Conservation (phyloP, 257 asterid genomes). For the Echium plantagineum region DNA sequence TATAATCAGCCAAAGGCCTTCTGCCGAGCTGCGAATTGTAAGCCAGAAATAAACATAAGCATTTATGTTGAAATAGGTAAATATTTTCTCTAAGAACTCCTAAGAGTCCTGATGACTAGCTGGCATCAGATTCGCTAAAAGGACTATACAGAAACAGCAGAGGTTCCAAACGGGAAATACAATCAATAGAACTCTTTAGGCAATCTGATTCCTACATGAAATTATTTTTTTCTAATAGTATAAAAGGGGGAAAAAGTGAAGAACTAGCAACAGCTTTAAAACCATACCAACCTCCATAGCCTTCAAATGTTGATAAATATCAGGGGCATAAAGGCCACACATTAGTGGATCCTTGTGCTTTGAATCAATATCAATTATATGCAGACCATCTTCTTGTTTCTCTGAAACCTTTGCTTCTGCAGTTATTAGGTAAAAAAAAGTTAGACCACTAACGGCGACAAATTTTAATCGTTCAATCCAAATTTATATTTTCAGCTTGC, state of each 20-base stretch:
- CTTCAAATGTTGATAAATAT: slow-evolving; percentile 50
- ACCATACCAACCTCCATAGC: slow-evolving; percentile 59
- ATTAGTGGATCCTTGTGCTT: slow-evolving; percentile 68
- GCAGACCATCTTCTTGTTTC: slow-evolving; percentile 30
- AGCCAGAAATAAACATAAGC: slow-evolving; percentile 9
- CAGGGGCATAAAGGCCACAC: slow-evolving; percentile 89
- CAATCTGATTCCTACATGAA: not conserved
- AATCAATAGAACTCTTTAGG: not conserved
- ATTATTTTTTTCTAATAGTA: not conserved
- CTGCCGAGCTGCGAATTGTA: slow-evolving; percentile 51
- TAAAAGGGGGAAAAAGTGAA: not conserved
- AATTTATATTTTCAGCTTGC: too few relatives aligned
- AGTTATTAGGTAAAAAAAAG: slow-evolving; percentile 19
- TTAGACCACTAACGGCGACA: slow-evolving; percentile 5
- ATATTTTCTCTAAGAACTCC: too few relatives aligned
- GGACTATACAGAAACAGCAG: not conserved
- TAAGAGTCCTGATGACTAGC: too few relatives aligned
- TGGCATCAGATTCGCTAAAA: not conserved
- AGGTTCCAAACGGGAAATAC: not conserved
- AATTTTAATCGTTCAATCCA: not conserved
- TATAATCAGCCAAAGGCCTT: slow-evolving; percentile 58
- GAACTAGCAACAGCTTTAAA: slow-evolving; percentile 9
- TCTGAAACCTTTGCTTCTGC: slow-evolving; percentile 32
- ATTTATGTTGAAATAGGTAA: not conserved
- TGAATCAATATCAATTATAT: slow-evolving; percentile 60